Evolutionary conservation across 129 eudicot genomes (phyloP).

Genomic region (Silybum marianum): DNA sequence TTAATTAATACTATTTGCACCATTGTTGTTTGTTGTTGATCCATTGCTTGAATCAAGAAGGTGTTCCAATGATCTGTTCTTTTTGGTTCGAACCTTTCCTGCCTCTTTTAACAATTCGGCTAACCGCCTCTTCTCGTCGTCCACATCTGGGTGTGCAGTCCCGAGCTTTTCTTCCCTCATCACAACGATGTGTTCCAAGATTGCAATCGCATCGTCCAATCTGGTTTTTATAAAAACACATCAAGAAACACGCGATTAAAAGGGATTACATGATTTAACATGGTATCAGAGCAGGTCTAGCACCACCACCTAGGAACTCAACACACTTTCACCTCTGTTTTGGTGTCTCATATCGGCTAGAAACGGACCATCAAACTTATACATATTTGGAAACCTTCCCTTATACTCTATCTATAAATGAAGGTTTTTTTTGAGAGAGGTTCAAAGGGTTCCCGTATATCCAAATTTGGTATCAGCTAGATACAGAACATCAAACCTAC

Average conservation of each 20-base stretch:
- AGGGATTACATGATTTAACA: no score
- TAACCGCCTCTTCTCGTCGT: conserved; percentile 78
- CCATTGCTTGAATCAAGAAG: conserved; percentile 60
- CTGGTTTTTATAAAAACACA: conserved; percentile 23
- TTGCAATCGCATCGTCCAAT: conserved; percentile 80
- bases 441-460: neutral
- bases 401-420: neutral
- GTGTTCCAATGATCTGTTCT: conserved; percentile 62
- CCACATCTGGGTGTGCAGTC: conserved; percentile 86
- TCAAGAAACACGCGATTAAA: no score
- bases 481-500: no score
- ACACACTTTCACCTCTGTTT: no score
- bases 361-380: no score
- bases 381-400: no score
- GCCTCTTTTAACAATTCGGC: conserved; percentile 76
- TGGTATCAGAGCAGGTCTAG: no score
- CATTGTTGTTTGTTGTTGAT: conserved; percentile 32
- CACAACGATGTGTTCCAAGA: conserved; percentile 68
- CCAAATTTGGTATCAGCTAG: no score
- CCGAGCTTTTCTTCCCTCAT: conserved; percentile 93
- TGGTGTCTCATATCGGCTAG: no score
- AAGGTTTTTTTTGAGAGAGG: neutral
- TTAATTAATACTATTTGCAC: conserved; percentile 25
- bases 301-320: no score
- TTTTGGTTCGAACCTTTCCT: conserved; percentile 57